A percentile compares a stretch with the other conserved stretches of the same genome.
phyloP scores from a whole-genome alignment of 257 asterid genomes.

The Solanum medicagineum region DNA sequence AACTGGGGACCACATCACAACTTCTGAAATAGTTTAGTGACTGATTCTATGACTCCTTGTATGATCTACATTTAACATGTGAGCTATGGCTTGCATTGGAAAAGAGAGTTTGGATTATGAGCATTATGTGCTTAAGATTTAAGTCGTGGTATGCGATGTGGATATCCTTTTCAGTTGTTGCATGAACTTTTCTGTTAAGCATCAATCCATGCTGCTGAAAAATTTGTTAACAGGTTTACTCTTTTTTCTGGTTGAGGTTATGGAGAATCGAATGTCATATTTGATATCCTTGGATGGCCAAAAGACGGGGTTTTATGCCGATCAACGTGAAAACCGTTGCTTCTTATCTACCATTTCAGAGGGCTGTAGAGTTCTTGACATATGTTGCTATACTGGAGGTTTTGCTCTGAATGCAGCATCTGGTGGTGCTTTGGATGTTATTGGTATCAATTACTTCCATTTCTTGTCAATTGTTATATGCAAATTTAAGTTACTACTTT shows the following conservation, averaged over 20 bases:
- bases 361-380: slow-evolving; percentile 65
- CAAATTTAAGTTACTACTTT: not conserved
- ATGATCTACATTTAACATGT: not conserved
- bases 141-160: not conserved
- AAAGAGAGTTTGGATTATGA: not conserved
- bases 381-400: slow-evolving; percentile 95
- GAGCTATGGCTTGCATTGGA: not conserved
- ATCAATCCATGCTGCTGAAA: not conserved
- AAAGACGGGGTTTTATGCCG: slow-evolving; percentile 95
- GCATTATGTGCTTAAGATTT: not conserved
- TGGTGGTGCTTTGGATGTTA: slow-evolving; percentile 74
- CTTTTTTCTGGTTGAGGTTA: slow-evolving; percentile 37
- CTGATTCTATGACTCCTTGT: not conserved
- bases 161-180: not conserved
- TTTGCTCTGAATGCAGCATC: slow-evolving; percentile 79
- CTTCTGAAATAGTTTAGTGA: not conserved
- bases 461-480: not conserved
- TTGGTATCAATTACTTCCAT: slow-evolving; percentile 32
- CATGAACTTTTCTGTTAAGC: not conserved
- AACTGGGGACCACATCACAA: not conserved
- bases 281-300: slow-evolving; percentile 83
- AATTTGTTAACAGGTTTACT: not conserved
- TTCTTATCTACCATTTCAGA: slow-evolving; percentile 68
- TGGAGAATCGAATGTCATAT: slow-evolving; percentile 76
- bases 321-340: slow-evolving; percentile 87